Percentiles rank a stretch among this genome's conserved stretches.
These are phyloP conservation scores for Diplotaxis tenuifolia DNA, from an alignment of 345 rosid species.

Conservation along the genomic window DNA sequence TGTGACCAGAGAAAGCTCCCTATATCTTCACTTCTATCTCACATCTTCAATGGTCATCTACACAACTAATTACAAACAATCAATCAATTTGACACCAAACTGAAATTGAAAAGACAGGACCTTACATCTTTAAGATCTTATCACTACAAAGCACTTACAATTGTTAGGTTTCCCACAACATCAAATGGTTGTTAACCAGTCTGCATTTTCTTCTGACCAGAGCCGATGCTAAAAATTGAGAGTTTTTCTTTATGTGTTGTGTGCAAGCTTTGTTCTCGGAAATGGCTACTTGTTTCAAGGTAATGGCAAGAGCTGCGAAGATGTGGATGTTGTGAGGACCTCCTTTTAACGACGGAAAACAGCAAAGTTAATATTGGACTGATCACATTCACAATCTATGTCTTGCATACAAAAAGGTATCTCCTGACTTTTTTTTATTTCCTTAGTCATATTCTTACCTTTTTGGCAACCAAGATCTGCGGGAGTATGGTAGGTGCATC, in stretches of 20 bases:
- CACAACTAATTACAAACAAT: too few species aligned
- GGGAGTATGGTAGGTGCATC: neutral
- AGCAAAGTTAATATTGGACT: slow-evolving; percentile 60
- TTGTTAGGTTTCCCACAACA: slow-evolving; percentile 44
- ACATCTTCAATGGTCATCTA: too few species aligned
- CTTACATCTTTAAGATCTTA: too few species aligned
- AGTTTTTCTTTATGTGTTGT: slow-evolving; percentile 86
- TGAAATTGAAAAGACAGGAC: too few species aligned
- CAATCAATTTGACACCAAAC: too few species aligned
- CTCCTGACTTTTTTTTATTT: too few species aligned
- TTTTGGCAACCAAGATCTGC: neutral
- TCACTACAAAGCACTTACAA: too few species aligned
- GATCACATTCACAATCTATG: too few species aligned
- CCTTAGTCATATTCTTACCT: too few species aligned
- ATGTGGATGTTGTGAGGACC: slow-evolving; percentile 95
- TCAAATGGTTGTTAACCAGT: slow-evolving; percentile 72
- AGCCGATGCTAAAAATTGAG: slow-evolving; percentile 79
- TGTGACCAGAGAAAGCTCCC: too few species aligned
- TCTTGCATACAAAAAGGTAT: too few species aligned
- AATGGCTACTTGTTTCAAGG: slow-evolving; percentile 85
- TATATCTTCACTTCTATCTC: too few species aligned
- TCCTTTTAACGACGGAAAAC: slow-evolving; percentile 81
- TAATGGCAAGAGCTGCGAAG: slow-evolving; percentile 88
- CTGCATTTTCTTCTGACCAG: slow-evolving; percentile 73
- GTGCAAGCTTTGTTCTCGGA: slow-evolving; percentile 79